These are phyloP conservation scores for Camillea tinctor DNA, from an alignment of 2,329 filamentous ascomycete genomes.

Conservation along the genomic window DNA sequence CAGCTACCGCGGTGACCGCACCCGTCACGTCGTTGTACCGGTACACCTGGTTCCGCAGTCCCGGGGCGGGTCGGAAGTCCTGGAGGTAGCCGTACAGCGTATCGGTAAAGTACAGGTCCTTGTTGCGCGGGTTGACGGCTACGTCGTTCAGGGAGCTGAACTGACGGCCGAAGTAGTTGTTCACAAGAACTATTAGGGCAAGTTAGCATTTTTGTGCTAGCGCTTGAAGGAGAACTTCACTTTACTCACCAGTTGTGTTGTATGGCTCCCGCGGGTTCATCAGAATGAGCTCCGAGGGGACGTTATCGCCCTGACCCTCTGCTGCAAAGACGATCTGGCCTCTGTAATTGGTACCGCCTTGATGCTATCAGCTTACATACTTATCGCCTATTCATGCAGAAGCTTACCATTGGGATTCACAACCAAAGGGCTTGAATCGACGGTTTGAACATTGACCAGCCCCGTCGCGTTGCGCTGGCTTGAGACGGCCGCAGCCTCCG, in stretches of 20 bases:
- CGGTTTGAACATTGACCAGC: slow-evolving; percentile 41
- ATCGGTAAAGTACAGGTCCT: slow-evolving; percentile 66
- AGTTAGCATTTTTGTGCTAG: slow-evolving; percentile 2
- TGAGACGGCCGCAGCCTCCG: slow-evolving; percentile 41
- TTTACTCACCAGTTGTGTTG: slow-evolving; percentile 45
- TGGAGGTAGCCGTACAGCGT: slow-evolving; percentile 58
- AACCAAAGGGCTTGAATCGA: slow-evolving; percentile 42
- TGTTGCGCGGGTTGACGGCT: slow-evolving; percentile 49
- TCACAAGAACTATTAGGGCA: slow-evolving; percentile 44
- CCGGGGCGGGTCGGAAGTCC: slow-evolving; percentile 53
- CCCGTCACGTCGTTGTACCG: slow-evolving; percentile 50
- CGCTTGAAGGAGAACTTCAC: neutral
- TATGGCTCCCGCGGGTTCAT: slow-evolving; percentile 48
- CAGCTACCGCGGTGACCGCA: slow-evolving; percentile 54
- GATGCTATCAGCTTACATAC: neutral
- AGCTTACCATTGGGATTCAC: slow-evolving; percentile 50
- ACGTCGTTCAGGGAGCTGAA: slow-evolving; percentile 63
- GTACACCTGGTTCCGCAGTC: slow-evolving; percentile 58
- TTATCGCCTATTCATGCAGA: neutral
- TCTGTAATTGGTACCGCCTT: slow-evolving; percentile 50
- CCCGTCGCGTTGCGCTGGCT: slow-evolving; percentile 37
- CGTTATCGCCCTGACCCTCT: slow-evolving; percentile 48
- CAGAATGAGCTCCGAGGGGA: slow-evolving; percentile 39
- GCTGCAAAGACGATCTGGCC: slow-evolving; percentile 49
- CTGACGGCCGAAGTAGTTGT: slow-evolving; percentile 58